phyloP scores from a whole-genome alignment of 306 rosid genomes.

The Abrus pulchellus region DNA sequence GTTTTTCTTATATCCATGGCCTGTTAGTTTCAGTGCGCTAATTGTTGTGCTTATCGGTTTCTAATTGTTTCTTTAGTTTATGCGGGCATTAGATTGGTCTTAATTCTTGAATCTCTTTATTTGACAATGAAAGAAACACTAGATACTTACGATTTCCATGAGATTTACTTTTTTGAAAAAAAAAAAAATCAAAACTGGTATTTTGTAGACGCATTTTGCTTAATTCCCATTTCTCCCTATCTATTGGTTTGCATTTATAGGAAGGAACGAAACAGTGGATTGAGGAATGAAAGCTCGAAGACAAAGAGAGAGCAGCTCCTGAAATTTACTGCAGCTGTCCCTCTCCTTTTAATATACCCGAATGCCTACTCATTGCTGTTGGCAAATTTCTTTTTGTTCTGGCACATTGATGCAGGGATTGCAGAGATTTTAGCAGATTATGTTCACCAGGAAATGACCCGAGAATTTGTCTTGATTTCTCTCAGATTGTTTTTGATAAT shows the following conservation, averaged over 20 bases:
- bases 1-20: conserved; percentile 6
- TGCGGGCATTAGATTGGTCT: conserved; percentile 13
- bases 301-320: conserved; percentile 55
- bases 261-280: conserved; percentile 48
- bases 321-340: conserved; percentile 47
- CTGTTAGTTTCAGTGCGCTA: conserved; percentile 15
- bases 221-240: conserved; percentile 35
- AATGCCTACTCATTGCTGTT: conserved; percentile 49
- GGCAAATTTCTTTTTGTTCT: conserved; percentile 49
- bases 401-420: conserved; percentile 52
- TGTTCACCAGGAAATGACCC: conserved; percentile 59
- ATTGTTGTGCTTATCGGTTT: conserved; percentile 21
- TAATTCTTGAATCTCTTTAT: conserved; percentile 28
- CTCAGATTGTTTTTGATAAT: conserved; percentile 54
- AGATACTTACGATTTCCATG: neutral
- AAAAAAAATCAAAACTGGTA: neutral
- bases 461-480: conserved; percentile 44
- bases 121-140: conserved; percentile 3
- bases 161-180: neutral
- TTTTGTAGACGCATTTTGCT: conserved; percentile 22
- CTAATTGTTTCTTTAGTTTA: conserved; percentile 31
- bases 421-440: conserved; percentile 56
- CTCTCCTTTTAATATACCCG: conserved; percentile 50
- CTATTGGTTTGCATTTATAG: conserved; percentile 33
- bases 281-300: conserved; percentile 41